These are phyloP conservation scores for Aspergillus puulaauensis DNA, from an alignment of 2,329 filamentous ascomycete species.

Conservation along the genomic window DNA sequence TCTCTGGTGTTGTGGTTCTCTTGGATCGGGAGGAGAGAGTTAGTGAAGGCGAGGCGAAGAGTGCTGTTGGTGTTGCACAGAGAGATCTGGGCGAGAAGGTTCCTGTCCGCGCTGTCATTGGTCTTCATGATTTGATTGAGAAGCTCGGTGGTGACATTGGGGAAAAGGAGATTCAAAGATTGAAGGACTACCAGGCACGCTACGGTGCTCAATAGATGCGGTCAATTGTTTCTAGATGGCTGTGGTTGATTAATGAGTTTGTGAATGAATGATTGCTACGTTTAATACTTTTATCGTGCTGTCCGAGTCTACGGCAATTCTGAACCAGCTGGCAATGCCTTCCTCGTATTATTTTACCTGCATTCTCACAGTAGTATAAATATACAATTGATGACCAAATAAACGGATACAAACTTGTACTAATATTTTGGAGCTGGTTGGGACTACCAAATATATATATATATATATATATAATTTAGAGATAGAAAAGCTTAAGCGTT, in stretches of 20 bases:
- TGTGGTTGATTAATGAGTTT: neutral
- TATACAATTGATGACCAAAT: too few relatives aligned
- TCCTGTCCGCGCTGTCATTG: slow-evolving; percentile 77
- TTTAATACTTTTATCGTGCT: neutral
- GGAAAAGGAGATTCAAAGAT: slow-evolving; percentile 60
- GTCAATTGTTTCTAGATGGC: neutral
- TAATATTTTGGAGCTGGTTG: too few relatives aligned
- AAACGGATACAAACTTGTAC: too few relatives aligned
- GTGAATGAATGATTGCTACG: neutral
- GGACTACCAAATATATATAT: too few relatives aligned
- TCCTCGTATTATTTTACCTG: too few relatives aligned
- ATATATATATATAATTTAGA: too few relatives aligned
- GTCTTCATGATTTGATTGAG: slow-evolving; percentile 73
- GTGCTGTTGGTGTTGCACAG: slow-evolving; percentile 59
- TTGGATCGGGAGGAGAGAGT: slow-evolving; percentile 50
- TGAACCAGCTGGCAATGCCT: too few relatives aligned
- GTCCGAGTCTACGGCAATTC: neutral
- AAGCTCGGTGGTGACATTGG: slow-evolving; percentile 61
- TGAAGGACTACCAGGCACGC: slow-evolving; percentile 65
- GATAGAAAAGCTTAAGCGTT: too few relatives aligned
- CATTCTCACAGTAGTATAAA: too few relatives aligned
- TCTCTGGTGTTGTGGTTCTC: slow-evolving; percentile 85
- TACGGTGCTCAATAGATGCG: slow-evolving; percentile 30
- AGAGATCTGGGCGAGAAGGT: slow-evolving; percentile 68
- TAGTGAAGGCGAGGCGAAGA: slow-evolving; percentile 42